phyloP scores from a whole-genome alignment of 495 filamentous ascomycete genomes.

The Aspergillus cristatus region DNA sequence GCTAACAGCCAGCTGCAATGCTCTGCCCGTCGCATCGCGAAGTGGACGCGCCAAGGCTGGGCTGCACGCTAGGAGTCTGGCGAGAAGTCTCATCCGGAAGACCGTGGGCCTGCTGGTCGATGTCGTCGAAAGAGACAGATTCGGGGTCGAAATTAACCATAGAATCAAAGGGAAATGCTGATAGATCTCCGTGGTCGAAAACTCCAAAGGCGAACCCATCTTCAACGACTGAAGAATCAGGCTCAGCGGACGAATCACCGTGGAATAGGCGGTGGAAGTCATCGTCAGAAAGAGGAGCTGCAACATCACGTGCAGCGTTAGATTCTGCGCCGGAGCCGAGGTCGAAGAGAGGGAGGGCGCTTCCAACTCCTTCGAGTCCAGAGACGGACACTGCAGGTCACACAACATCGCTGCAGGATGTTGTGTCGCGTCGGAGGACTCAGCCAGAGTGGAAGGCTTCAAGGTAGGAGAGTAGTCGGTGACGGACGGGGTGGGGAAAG shows the following conservation, averaged over 20 bases:
- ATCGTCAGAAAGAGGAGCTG: conserved; percentile 55
- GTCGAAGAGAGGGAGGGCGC: conserved; percentile 46
- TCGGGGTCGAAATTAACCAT: conserved; percentile 72
- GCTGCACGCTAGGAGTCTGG: conserved; percentile 67
- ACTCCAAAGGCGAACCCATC: conserved; percentile 63
- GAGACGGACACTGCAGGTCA: conserved; percentile 99
- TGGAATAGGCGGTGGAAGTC: conserved; percentile 61
- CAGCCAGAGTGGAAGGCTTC: conserved; percentile 45
- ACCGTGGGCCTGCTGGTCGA: conserved; percentile 37
- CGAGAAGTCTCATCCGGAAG: conserved; percentile 49
- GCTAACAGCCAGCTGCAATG: conserved; percentile 59
- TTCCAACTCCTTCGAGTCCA: conserved; percentile 50
- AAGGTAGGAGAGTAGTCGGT: conserved; percentile 43
- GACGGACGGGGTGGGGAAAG: conserved; percentile 39
- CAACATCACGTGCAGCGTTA: conserved; percentile 33
- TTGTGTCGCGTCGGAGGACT: conserved; percentile 92
- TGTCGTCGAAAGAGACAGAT: conserved; percentile 37
- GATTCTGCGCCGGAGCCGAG: conserved; percentile 34
- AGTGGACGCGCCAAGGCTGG: conserved; percentile 84
- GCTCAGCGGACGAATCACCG: conserved; percentile 57
- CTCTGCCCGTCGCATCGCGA: conserved; percentile 82
- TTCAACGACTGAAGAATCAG: conserved; percentile 70
- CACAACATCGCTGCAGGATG: conserved; percentile 99
- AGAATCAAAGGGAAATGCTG: conserved; percentile 73
- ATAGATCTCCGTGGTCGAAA: conserved; percentile 45